Evolutionary conservation across 345 rosid genomes (phyloP), one percentile per base, ranked within the genome.

Genomic region (Brassica rapa): DNA sequence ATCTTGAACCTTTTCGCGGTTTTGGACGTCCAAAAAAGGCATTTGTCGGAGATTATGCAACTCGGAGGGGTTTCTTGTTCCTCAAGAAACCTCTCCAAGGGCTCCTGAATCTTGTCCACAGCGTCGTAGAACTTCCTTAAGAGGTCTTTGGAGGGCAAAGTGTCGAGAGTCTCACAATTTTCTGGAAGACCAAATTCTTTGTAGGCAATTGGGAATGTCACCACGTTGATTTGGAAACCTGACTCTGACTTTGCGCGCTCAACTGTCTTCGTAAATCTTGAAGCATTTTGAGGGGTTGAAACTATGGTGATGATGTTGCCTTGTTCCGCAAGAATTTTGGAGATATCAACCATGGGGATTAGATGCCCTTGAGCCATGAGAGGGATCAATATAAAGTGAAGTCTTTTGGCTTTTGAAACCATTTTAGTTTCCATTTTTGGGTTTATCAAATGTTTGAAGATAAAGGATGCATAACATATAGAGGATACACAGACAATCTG

Each of bases 311-410:
- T 86, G n/a, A 72, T 62, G 55, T 67, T 86, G 1, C 92, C 92
- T 10, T 84, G 85, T 62, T 72, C 41, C 6, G 91, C 90, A 14
- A 93, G 86, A 61, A 88, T 80, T 56, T 77, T 81, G 6, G 90
- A 92, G 79, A 91, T 86, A 76, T 93, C 98, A 30, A 91, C 82
- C 85, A 93, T 74, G 4, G 95, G 97, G 62, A 93, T 89, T 78
- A 87, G 86, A 82, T 91, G 97, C 2, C 98, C 98, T 75, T 88
- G 98, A 2, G 94, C 90, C 92, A 89, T 82, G 43, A 93, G 85
- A 2, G 94, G 98, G 74, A 91, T 69, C 56, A 93, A 61, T 25
- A 91, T 84, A 77, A 91, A 87, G 83, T 93, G 96, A 79, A 86
- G 86, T 11, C 72, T 76, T 61, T 41, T 64, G 8, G 83, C 11